A percentile compares a stretch with the other conserved stretches of the same genome.
phyloP scores from a whole-genome alignment of 2,329 filamentous ascomycete genomes.

The Phaeomoniella chlamydospora region DNA sequence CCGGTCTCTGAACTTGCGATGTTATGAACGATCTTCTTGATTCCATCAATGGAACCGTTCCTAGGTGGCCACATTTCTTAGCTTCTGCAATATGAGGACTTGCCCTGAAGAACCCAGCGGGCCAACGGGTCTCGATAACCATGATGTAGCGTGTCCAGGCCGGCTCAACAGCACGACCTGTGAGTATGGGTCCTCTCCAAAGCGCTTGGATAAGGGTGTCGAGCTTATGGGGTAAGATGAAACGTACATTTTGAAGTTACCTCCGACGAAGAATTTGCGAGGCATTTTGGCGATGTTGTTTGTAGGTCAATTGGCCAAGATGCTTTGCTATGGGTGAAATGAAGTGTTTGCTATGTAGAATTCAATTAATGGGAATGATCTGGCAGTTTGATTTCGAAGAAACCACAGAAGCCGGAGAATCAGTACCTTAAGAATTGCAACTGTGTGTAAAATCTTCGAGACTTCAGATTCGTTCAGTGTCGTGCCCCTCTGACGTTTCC shows the following conservation, averaged over 20 bases:
- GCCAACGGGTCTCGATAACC: background rate
- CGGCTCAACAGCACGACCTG: conserved; percentile 3
- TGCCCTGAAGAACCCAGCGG: background rate
- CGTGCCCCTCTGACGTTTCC: too few species aligned
- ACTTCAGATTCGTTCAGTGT: too few species aligned
- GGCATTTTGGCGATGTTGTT: conserved; percentile 50
- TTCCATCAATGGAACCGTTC: conserved; percentile 85
- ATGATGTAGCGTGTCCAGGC: conserved; percentile 1
- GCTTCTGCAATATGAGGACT: background rate
- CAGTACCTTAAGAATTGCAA: too few species aligned
- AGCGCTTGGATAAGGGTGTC: conserved; percentile 7
- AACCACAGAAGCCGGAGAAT: too few species aligned
- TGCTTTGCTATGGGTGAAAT: too few species aligned
- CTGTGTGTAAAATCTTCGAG: too few species aligned
- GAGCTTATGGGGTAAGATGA: conserved; percentile 3
- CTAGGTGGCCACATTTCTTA: conserved; percentile 30
- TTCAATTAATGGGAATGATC: too few species aligned
- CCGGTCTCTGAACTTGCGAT: conserved; percentile 59
- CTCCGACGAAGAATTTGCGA: conserved; percentile 94
- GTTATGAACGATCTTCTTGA: conserved; percentile 80
- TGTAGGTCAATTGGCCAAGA: too few species aligned
- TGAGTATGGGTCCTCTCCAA: conserved; percentile 2
- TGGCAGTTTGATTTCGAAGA: too few species aligned
- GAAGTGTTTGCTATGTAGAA: too few species aligned
- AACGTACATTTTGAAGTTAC: conserved; percentile 97